Evolutionary conservation across 2,329 filamentous ascomycete genomes (phyloP).

Genomic region (Fusarium redolens): DNA sequence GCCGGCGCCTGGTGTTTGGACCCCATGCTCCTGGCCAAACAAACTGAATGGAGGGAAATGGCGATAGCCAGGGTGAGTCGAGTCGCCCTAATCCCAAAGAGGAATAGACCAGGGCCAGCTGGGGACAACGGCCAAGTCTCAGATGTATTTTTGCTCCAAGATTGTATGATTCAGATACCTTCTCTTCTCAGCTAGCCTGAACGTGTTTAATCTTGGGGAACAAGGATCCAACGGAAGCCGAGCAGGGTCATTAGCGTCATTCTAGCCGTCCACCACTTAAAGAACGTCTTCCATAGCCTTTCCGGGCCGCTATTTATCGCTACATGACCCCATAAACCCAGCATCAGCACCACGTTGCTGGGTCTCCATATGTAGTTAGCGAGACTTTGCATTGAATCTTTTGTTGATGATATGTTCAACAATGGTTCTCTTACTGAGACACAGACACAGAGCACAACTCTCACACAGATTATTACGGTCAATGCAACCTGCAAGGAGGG

Average conservation of each 20-base stretch:
- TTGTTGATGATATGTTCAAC: background rate
- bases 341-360: slow-evolving; percentile 22
- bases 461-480: background rate
- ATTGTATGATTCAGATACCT: slow-evolving; percentile 30
- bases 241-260: slow-evolving; percentile 34
- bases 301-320: slow-evolving; percentile 14
- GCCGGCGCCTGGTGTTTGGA: slow-evolving; percentile 43
- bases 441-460: background rate
- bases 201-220: slow-evolving; percentile 47
- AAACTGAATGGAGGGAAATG: slow-evolving; percentile 41
- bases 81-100: slow-evolving; percentile 1
- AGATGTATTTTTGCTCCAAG: slow-evolving; percentile 23
- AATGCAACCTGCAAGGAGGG: slow-evolving; percentile 10
- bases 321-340: slow-evolving; percentile 8
- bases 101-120: slow-evolving; percentile 31
- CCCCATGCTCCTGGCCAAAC: slow-evolving; percentile 33
- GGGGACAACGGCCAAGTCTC: slow-evolving; percentile 16
- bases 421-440: background rate
- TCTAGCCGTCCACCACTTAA: slow-evolving; percentile 28
- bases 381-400: background rate
- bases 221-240: slow-evolving; percentile 42
- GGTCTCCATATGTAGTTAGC: slow-evolving; percentile 4
- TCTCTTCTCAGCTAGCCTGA: slow-evolving; percentile 14
- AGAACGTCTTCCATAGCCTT: slow-evolving; percentile 10
- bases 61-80: slow-evolving; percentile 40